These are phyloP conservation scores for Chrysosporium keratinophilum DNA, from an alignment of 2,329 filamentous ascomycete species.

Conservation along the genomic window DNA sequence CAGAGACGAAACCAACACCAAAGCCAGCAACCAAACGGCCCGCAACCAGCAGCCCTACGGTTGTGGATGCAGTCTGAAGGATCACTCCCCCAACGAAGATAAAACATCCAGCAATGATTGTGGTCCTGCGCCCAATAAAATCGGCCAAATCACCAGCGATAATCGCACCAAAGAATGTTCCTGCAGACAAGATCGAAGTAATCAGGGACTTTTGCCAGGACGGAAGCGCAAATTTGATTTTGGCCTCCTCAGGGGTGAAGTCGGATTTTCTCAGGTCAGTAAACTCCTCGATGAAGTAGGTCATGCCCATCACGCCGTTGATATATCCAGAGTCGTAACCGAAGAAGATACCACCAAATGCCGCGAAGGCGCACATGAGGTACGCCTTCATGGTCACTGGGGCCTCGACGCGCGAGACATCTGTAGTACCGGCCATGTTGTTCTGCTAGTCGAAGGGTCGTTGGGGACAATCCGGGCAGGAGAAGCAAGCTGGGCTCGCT, in stretches of 20 bases:
- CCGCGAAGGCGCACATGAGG: constrained; percentile 50
- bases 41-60: constrained; percentile 54
- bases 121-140: constrained; percentile 53
- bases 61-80: constrained; percentile 51
- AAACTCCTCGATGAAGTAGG: constrained; percentile 34
- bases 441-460: not conserved
- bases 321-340: constrained; percentile 51
- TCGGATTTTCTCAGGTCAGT: constrained; percentile 23
- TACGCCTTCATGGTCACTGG: constrained; percentile 51
- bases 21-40: constrained; percentile 67
- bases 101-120: constrained; percentile 58
- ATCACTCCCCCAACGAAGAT: constrained; percentile 61
- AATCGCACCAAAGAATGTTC: constrained; percentile 69
- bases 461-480: not conserved
- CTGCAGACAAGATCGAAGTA: constrained; percentile 64
- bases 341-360: constrained; percentile 52
- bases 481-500: not conserved
- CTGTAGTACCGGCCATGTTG: constrained; percentile 33
- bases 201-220: constrained; percentile 50
- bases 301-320: constrained; percentile 42
- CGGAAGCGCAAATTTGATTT: constrained; percentile 33
- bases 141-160: constrained; percentile 70
- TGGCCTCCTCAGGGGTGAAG: constrained; percentile 2
- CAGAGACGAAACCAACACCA: constrained; percentile 71
- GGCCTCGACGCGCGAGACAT: constrained; percentile 48